Evolutionary conservation across 1,284 basidiomycete genomes (phyloP), one percentile per base, ranked within the genome.

Genomic region (Trametes hirsuta): DNA sequence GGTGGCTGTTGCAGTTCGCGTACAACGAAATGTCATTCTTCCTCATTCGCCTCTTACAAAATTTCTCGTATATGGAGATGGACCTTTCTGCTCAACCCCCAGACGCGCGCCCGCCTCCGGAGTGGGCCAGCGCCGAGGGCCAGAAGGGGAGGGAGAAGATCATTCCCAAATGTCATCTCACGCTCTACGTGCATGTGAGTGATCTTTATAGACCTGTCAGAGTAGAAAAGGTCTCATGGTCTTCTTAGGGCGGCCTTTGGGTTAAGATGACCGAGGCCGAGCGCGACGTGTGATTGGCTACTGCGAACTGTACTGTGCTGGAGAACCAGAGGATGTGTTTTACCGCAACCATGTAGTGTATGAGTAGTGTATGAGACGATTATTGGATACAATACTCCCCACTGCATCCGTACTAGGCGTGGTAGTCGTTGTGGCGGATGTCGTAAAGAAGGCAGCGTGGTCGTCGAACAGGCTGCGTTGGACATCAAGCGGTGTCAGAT

Each of bases 51-150:
- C 64, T 80, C 4, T 64, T 80, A 14, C 84, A 86, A 68, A 74
- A 67, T n/a, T 85, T 85, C 67, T 74, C 76, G 4, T 62, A 59
- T 2, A 79, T 86, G 64, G 69, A 63, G 9, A 70, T 85, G 2
- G 82, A 67, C 41, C 55, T 66, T 18, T 52, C 61, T 3, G 61
- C 63, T 3, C 66, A 66, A 47, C 61, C 61, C 2, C 62, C 67
- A 2, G 56, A 62, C 4, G 59, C 60, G 30, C 67, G 61, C 6
- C 61, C 66, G 11, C 68, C 62, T 2, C 36, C 53, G 4, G 62
- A 65, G 34, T 68, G 66, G 66, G 65, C 61, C 18, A 55, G 47
- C n/a, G 61, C 51, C 10, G 61, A 61, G 39, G 66, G 63, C 3
- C 64, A 64, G 21, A 61, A 66, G 49, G 56, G 61, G 37, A 48